A percentile compares a stretch with the other conserved stretches of the same genome.
These are phyloP conservation scores for Nannizziopsis arthrosporioides DNA, from an alignment of 2,329 filamentous ascomycete genomes.

Conservation along the genomic window DNA sequence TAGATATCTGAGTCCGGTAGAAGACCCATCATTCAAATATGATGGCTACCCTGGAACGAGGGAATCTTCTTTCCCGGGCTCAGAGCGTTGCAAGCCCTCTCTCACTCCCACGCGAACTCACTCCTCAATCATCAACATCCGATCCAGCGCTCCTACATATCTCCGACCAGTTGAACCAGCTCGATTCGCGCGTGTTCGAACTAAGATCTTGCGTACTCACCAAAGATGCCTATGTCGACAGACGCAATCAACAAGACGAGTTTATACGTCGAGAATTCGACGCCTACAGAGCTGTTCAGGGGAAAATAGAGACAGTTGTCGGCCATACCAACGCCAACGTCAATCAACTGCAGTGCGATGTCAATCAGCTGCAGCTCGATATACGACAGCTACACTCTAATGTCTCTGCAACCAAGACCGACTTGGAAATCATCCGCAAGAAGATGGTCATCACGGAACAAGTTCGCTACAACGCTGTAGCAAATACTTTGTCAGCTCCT, in stretches of 20 bases:
- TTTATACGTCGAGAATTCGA: slow-evolving; percentile 32
- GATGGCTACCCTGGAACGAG: slow-evolving; percentile 23
- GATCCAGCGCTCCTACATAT: slow-evolving; percentile 28
- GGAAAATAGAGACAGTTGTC: slow-evolving; percentile 28
- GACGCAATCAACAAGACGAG: slow-evolving; percentile 31
- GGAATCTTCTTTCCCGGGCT: slow-evolving; percentile 27
- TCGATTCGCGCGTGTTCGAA: slow-evolving; percentile 30
- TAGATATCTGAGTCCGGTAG: background rate
- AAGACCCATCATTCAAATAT: background rate
- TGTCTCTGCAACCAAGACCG: slow-evolving; percentile 25
- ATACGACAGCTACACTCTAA: slow-evolving; percentile 26
- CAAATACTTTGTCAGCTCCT: slow-evolving; percentile 28
- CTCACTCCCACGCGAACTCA: slow-evolving; percentile 26
- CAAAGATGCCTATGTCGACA: slow-evolving; percentile 30
- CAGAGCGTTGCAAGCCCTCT: slow-evolving; percentile 30
- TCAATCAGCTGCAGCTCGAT: slow-evolving; percentile 28
- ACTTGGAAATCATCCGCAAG: slow-evolving; percentile 16
- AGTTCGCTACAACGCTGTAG: slow-evolving; percentile 32
- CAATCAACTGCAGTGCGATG: slow-evolving; percentile 28
- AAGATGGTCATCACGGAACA: slow-evolving; percentile 28
- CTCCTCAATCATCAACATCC: slow-evolving; percentile 23
- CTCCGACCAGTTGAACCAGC: slow-evolving; percentile 29
- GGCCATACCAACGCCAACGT: slow-evolving; percentile 18
- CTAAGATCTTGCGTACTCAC: slow-evolving; percentile 30
- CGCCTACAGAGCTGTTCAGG: slow-evolving; percentile 24